Conservation (phyloP, 768 basidiomycete species). For the Boletus insuetus region DNA sequence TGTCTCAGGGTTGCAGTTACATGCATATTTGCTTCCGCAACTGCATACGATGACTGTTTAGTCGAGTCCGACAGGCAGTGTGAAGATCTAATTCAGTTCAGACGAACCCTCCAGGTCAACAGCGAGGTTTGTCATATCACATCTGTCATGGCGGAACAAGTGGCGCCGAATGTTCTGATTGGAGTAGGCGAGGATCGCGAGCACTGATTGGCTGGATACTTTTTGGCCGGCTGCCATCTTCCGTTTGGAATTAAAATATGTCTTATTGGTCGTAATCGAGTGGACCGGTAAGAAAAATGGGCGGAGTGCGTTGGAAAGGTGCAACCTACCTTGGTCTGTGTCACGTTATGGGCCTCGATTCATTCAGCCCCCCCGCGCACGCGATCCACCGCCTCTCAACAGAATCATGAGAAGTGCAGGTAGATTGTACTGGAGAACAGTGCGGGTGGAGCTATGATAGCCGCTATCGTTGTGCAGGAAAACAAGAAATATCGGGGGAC, state of each 20-base stretch:
- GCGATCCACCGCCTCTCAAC: conserved; percentile 16
- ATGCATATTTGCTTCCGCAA: background rate
- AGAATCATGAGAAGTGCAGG: background rate
- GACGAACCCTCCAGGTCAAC: background rate
- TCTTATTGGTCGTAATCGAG: conserved; percentile 2
- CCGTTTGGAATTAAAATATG: background rate
- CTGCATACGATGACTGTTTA: background rate
- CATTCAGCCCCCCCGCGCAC: background rate
- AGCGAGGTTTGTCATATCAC: background rate
- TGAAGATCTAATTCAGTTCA: background rate
- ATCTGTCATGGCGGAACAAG: background rate
- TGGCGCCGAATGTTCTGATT: conserved; percentile 8
- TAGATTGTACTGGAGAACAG: background rate
- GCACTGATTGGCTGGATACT: conserved; percentile 11
- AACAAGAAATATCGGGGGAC: background rate
- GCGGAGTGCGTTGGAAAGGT: background rate
- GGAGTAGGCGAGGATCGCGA: conserved; percentile 24
- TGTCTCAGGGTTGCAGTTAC: background rate
- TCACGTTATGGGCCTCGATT: background rate
- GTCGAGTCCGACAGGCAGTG: background rate
- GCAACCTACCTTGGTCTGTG: background rate
- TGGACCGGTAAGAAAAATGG: conserved; percentile 30
- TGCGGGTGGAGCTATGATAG: background rate
- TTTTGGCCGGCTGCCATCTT: background rate
- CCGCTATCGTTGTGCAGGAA: background rate